These are phyloP conservation scores for Irpex sp. DNA, from an alignment of 1,284 basidiomycete species.

Conservation along the genomic window DNA sequence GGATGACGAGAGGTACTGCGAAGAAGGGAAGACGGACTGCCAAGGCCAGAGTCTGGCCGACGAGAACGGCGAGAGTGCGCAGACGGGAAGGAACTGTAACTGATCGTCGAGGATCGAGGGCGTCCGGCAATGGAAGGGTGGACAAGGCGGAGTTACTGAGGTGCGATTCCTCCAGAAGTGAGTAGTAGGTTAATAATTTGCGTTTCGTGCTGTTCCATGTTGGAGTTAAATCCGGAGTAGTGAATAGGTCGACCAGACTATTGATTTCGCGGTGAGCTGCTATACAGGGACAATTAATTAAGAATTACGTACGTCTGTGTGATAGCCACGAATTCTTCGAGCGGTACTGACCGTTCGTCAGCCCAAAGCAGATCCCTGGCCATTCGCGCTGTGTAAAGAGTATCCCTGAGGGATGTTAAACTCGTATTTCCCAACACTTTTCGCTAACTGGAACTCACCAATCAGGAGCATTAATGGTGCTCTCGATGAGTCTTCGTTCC, in stretches of 20 bases:
- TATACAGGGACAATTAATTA: slow-evolving; percentile 1
- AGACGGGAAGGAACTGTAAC: slow-evolving; percentile 79
- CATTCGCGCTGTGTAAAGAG: slow-evolving; percentile 82
- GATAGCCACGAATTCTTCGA: slow-evolving; percentile 77
- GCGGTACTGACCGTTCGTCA: slow-evolving; percentile 65
- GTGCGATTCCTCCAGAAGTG: slow-evolving; percentile 77
- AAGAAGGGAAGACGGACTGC: slow-evolving; percentile 83
- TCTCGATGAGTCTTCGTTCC: slow-evolving; percentile 64
- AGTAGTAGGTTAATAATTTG: slow-evolving; percentile 82
- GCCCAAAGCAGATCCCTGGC: slow-evolving; percentile 89
- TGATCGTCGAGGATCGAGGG: slow-evolving; percentile 72
- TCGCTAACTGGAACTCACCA: slow-evolving; percentile 56
- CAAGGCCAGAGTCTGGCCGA: slow-evolving; percentile 72
- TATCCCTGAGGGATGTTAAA: slow-evolving; percentile 58
- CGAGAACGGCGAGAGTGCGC: slow-evolving; percentile 71
- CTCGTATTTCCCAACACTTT: background rate
- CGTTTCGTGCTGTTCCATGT: slow-evolving; percentile 61
- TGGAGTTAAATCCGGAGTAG: slow-evolving; percentile 57
- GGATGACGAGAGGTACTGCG: slow-evolving; percentile 76
- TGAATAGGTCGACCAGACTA: slow-evolving; percentile 81
- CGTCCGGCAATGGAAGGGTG: slow-evolving; percentile 72
- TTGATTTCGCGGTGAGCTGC: slow-evolving; percentile 10
- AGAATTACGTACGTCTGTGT: slow-evolving; percentile 75
- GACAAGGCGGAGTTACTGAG: slow-evolving; percentile 82
- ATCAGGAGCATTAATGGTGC: slow-evolving; percentile 90